A percentile compares a stretch with the other conserved stretches of the same genome.
Evolutionary conservation across 2,329 filamentous ascomycete genomes (phyloP).

Genomic region (Madurella mycetomatis): DNA sequence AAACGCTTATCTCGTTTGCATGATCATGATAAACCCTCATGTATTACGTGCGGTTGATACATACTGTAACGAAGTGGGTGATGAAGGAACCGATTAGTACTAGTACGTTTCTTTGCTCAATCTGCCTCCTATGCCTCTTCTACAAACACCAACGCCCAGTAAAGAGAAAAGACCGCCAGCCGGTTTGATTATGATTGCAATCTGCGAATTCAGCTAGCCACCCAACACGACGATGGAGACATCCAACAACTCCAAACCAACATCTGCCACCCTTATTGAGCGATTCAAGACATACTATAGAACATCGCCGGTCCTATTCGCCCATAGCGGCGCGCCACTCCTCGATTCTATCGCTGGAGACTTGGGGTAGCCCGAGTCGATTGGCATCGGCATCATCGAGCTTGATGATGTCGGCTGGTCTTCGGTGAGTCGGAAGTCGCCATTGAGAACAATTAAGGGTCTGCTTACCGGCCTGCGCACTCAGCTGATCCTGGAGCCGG

Average conservation of each 20-base stretch:
- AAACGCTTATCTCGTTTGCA: too few relatives aligned
- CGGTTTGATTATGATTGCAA: too few relatives aligned
- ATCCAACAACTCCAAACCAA: not conserved
- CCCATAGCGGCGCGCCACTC: conserved; percentile 10
- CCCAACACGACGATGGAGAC: not conserved
- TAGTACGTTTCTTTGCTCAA: not conserved
- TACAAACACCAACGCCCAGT: not conserved
- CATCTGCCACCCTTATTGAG: not conserved
- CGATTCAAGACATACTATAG: too few relatives aligned
- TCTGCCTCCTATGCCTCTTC: not conserved
- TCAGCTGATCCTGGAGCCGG: conserved; percentile 1
- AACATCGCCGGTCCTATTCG: not conserved
- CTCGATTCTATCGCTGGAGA: conserved; percentile 5
- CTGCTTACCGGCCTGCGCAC: not conserved
- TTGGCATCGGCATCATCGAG: conserved; percentile 8
- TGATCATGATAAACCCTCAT: too few relatives aligned
- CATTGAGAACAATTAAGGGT: not conserved
- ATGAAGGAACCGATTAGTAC: not conserved
- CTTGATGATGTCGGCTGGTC: conserved; percentile 1
- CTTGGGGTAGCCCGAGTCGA: conserved; percentile 9
- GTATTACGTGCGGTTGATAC: too few relatives aligned
- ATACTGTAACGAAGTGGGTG: too few relatives aligned
- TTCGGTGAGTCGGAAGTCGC: not conserved
- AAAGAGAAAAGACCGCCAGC: not conserved
- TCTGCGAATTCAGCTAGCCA: too few relatives aligned